Conservation (phyloP, 164 flowering plant species). For the Saururus chinensis region DNA sequence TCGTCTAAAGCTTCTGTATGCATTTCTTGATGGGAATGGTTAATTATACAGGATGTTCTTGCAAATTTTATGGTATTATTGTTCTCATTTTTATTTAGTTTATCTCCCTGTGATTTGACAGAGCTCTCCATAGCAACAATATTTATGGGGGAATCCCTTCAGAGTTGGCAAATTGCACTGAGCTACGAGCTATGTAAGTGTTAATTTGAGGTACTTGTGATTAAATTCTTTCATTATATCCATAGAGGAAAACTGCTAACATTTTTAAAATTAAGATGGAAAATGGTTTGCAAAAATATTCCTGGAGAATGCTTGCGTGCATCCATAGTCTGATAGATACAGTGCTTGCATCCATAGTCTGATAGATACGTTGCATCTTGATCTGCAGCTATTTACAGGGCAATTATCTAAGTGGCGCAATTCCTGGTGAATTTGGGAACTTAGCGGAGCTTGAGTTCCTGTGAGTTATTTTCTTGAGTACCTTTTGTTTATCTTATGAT, state of each 20-base stretch:
- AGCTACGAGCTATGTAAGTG: conserved; percentile 71
- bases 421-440: conserved; percentile 71
- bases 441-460: conserved; percentile 45
- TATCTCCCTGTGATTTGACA: conserved; percentile 14
- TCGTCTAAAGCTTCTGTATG: conserved; percentile 65
- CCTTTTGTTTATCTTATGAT: background rate
- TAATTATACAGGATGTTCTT: background rate
- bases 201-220: too few relatives aligned
- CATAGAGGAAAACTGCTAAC: too few relatives aligned
- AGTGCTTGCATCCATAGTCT: background rate
- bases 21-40: conserved; percentile 3
- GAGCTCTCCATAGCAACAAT: conserved; percentile 73
- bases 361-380: background rate
- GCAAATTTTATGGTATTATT: conserved; percentile 3
- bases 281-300: background rate
- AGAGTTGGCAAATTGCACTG: conserved; percentile 72
- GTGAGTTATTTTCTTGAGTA: conserved; percentile 36
- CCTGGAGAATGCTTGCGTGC: background rate
- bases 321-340: background rate
- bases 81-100: conserved; percentile 8
- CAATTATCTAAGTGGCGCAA: conserved; percentile 71
- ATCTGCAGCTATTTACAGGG: conserved; percentile 80
- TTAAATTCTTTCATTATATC: too few relatives aligned
- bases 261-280: background rate
- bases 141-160: conserved; percentile 80